Percentiles rank a stretch among this genome's conserved stretches.
These are phyloP conservation scores for Fusarium concolor DNA, from an alignment of 2,329 filamentous ascomycete species.

Conservation along the genomic window DNA sequence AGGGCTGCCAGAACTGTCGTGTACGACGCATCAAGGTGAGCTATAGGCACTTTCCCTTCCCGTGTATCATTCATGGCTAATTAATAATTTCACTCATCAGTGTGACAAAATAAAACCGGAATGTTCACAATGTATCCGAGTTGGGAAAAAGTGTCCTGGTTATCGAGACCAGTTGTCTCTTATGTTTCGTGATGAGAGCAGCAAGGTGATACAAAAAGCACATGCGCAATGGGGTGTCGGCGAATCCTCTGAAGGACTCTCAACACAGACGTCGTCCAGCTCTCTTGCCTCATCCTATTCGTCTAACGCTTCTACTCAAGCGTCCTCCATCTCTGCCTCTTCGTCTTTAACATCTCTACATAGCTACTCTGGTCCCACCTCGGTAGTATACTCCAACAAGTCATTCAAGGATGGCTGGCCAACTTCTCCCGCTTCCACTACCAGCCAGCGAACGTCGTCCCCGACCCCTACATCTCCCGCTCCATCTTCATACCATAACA, in stretches of 20 bases:
- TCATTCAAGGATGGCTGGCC: constrained; percentile 35
- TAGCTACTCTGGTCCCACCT: constrained; percentile 17
- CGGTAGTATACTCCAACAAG: constrained; percentile 32
- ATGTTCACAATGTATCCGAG: constrained; percentile 72
- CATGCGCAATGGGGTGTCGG: constrained; percentile 62
- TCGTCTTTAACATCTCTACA: constrained; percentile 27
- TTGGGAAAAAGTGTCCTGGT: constrained; percentile 70
- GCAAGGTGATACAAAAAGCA: constrained; percentile 69
- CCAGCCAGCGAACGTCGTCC: constrained; percentile 26
- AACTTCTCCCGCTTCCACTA: constrained; percentile 31
- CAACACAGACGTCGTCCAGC: constrained; percentile 41
- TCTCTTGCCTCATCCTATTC: constrained; percentile 38
- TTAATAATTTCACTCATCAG: constrained; percentile 48
- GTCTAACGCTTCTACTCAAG: constrained; percentile 35
- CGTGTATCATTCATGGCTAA: constrained; percentile 16
- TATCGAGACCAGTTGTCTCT: constrained; percentile 73
- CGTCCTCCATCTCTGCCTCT: constrained; percentile 22
- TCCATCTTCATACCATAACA: constrained; percentile 18
- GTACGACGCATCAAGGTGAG: constrained; percentile 66
- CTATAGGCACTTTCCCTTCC: constrained; percentile 7
- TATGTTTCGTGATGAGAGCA: constrained; percentile 75
- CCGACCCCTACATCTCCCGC: constrained; percentile 36
- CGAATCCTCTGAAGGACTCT: constrained; percentile 38
- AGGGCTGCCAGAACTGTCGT: constrained; percentile 66
- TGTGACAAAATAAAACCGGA: constrained; percentile 71